Base-by-base conservation (phyloP, 2,329 filamentous ascomycete species). In the Decorospora gaudefroyi region DNA sequence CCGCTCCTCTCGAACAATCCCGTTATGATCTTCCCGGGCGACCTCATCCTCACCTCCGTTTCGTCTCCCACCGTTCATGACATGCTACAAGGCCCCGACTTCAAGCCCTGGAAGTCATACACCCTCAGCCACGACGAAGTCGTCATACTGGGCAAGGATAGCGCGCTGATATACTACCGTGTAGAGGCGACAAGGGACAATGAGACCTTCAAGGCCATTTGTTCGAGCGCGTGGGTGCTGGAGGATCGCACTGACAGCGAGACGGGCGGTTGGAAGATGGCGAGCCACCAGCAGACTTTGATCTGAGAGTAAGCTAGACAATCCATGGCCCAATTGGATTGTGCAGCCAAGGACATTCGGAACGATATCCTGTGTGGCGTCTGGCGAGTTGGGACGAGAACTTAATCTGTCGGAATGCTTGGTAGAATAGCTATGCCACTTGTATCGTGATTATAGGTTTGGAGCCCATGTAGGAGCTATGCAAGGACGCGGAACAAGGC, bases 1-100 rank as follows among this genome's bases (percentile, higher is more conserved):
- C 69, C 69, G 10, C 68, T 59, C 10, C 54, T 61, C 15, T 58
- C 59, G 9, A 57, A 62, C 26, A 72, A 53, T 22, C 67, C 67
- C 46, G 70, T 74, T 63, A 72, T 72, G 36, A 72, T 72, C 17
- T 67, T 71, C 43, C 70, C 71, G 3, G 64, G 67, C 17, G 65
- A 72, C 25, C 61, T 65, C 22, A 63, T 57, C 3, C 65, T 71
- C 19, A 59, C 61, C 1, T 65, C 67, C 3, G 65, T 65, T 5
- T 67, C 61, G 7, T 68, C 55, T 1, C 61, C 61, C 1, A 49
- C 54, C 6, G 34, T 61, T 8, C 48, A 57, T 23, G 48, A 55
- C 6, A 55, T 59, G 55, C 45, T 64, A 17, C 42, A 56, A 36
- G 41, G 51, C 12, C 19, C 43, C 19, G 45, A 57, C 1, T 62